Conservation (phyloP, 345 rosid species). For the Anastatica hierochuntica region DNA sequence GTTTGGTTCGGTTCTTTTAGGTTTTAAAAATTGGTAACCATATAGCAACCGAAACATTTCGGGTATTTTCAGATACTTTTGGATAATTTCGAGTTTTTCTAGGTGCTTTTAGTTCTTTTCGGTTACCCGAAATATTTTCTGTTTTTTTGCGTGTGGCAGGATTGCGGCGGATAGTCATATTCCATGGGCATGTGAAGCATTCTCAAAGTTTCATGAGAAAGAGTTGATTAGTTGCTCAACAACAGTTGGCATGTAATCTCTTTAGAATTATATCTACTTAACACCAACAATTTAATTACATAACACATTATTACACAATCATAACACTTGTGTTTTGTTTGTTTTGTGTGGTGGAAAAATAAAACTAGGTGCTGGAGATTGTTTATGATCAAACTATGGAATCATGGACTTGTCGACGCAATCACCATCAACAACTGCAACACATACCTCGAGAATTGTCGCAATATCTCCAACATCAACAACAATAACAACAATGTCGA, state of each 20-base stretch:
- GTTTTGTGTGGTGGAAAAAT: neutral
- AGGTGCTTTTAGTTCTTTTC: too few species aligned
- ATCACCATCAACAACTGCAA: constrained; percentile 63
- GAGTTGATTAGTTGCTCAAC: constrained; percentile 36
- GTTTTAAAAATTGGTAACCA: too few species aligned
- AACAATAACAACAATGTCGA: neutral
- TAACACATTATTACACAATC: neutral
- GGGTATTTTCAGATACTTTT: too few species aligned
- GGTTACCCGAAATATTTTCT: too few species aligned
- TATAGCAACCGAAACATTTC: too few species aligned
- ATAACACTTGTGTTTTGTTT: neutral
- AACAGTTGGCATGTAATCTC: constrained; percentile 51
- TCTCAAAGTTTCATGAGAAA: constrained; percentile 53
- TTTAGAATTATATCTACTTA: too few species aligned
- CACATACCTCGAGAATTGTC: constrained; percentile 28
- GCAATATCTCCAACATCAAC: neutral
- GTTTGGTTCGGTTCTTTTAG: too few species aligned
- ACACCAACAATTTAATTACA: neutral
- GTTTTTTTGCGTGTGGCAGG: constrained; percentile 29
- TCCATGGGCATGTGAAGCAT: constrained; percentile 91
- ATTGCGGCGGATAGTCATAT: constrained; percentile 80
- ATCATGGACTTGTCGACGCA: constrained; percentile 66
- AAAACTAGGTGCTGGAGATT: constrained; percentile 69
- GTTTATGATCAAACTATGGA: constrained; percentile 71
- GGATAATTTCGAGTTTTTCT: too few species aligned